These are phyloP conservation scores for Kurtzmaniella fragi DNA, from an alignment of 805 yeast species.

Conservation along the genomic window DNA sequence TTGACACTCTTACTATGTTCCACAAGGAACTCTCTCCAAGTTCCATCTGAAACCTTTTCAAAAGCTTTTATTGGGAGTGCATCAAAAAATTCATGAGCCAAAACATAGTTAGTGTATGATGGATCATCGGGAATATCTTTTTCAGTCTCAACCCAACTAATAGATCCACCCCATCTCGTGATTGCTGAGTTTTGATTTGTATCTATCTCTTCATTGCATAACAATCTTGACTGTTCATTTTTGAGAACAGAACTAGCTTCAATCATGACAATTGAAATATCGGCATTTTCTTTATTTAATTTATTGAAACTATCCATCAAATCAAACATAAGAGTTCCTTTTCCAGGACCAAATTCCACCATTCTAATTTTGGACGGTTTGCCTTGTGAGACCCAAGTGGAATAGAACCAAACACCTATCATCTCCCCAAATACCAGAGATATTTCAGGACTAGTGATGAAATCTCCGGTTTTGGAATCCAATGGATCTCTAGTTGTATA, in stretches of 20 bases:
- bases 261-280: conserved; percentile 48
- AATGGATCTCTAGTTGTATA: conserved; percentile 76
- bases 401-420: conserved; percentile 67
- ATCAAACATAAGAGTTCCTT: conserved; percentile 74
- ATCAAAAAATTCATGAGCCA: conserved; percentile 87
- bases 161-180: conserved; percentile 47
- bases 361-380: conserved; percentile 47
- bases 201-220: conserved; percentile 35
- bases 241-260: conserved; percentile 71
- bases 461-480: conserved; percentile 60
- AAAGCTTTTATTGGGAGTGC: conserved; percentile 77
- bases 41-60: conserved; percentile 52
- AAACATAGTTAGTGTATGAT: conserved; percentile 49
- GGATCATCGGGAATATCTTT: conserved; percentile 32
- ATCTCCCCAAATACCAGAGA: conserved; percentile 85
- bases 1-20: conserved; percentile 43
- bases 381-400: conserved; percentile 54
- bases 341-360: conserved; percentile 82
- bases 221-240: conserved; percentile 44
- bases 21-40: conserved; percentile 73
- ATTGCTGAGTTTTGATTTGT: conserved; percentile 25
- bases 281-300: conserved; percentile 20
- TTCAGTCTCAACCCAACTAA: conserved; percentile 61
- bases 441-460: conserved; percentile 81
- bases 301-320: conserved; percentile 44